These are phyloP conservation scores for Suillus variegatus DNA, from an alignment of 768 basidiomycete species.

Conservation along the genomic window DNA sequence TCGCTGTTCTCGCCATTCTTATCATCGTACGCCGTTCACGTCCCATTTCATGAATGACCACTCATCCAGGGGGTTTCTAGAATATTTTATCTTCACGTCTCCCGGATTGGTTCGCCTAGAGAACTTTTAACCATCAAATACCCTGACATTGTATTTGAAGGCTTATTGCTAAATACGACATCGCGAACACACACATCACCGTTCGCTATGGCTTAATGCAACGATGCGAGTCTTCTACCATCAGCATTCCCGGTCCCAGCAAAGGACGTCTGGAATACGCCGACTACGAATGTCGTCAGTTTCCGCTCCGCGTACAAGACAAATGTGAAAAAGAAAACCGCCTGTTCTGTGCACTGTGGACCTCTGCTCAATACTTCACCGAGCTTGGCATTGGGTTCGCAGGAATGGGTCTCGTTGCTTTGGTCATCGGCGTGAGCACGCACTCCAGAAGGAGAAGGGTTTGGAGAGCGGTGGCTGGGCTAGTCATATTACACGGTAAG, in stretches of 20 bases:
- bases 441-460: slow-evolving; percentile 73
- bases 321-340: slow-evolving; percentile 53
- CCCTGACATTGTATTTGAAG: slow-evolving; percentile 35
- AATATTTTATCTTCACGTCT: slow-evolving; percentile 57
- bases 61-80: slow-evolving; percentile 32
- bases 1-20: slow-evolving; percentile 52
- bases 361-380: slow-evolving; percentile 66
- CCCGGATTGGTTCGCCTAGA: slow-evolving; percentile 60
- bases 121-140: slow-evolving; percentile 18
- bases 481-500: slow-evolving; percentile 63
- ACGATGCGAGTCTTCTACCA: slow-evolving; percentile 54
- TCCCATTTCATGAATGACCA: not conserved
- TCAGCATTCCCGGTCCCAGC: slow-evolving; percentile 47
- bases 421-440: slow-evolving; percentile 71
- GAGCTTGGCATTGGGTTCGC: slow-evolving; percentile 68
- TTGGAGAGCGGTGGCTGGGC: slow-evolving; percentile 71
- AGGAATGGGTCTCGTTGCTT: slow-evolving; percentile 53
- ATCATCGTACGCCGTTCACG: slow-evolving; percentile 45
- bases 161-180: slow-evolving; percentile 44
- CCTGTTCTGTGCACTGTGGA: slow-evolving; percentile 67
- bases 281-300: slow-evolving; percentile 62
- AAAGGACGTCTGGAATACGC: slow-evolving; percentile 50
- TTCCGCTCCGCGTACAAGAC: slow-evolving; percentile 56
- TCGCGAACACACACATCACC: slow-evolving; percentile 48
- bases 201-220: slow-evolving; percentile 59